These are phyloP conservation scores for Pleurotus sapidus DNA, from an alignment of 768 basidiomycete genomes.

Conservation along the genomic window DNA sequence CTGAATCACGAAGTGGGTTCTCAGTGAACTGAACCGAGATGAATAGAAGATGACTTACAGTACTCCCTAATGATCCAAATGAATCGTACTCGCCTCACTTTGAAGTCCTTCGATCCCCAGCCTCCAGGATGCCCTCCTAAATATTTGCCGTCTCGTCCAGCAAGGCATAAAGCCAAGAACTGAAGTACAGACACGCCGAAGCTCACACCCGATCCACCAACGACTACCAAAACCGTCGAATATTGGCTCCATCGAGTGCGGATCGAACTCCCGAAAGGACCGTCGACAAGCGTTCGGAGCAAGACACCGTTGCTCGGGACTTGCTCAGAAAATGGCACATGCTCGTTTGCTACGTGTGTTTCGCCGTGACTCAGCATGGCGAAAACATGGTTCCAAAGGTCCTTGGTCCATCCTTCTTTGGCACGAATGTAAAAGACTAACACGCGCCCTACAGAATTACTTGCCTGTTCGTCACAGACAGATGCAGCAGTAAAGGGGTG, in stretches of 20 bases:
- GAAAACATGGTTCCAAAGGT: conserved; percentile 57
- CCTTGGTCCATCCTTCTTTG: conserved; percentile 65
- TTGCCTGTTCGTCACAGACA: conserved; percentile 46
- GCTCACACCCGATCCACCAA: conserved; percentile 75
- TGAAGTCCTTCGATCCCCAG: conserved; percentile 35
- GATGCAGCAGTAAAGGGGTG: conserved; percentile 77
- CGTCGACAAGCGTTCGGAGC: conserved; percentile 57
- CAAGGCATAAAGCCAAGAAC: conserved; percentile 56
- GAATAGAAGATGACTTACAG: conserved; percentile 38
- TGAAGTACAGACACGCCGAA: conserved; percentile 68
- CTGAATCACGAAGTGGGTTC: conserved; percentile 26
- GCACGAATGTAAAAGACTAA: conserved; percentile 69
- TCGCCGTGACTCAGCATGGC: conserved; percentile 27
- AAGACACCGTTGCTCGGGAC: conserved; percentile 47
- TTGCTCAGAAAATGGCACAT: conserved; percentile 20
- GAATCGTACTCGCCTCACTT: conserved; percentile 59
- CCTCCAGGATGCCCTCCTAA: conserved; percentile 47
- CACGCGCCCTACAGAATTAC: conserved; percentile 44
- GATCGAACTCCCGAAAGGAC: conserved; percentile 65
- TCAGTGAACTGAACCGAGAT: no score
- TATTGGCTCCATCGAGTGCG: conserved; percentile 58
- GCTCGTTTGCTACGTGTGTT: conserved; percentile 25
- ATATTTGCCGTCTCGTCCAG: conserved; percentile 47
- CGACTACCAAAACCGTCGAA: conserved; percentile 59
- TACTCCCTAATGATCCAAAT: conserved; percentile 79